phyloP scores from a whole-genome alignment of 108 stramenopile species.

The Mediolabrus comicus region DNA sequence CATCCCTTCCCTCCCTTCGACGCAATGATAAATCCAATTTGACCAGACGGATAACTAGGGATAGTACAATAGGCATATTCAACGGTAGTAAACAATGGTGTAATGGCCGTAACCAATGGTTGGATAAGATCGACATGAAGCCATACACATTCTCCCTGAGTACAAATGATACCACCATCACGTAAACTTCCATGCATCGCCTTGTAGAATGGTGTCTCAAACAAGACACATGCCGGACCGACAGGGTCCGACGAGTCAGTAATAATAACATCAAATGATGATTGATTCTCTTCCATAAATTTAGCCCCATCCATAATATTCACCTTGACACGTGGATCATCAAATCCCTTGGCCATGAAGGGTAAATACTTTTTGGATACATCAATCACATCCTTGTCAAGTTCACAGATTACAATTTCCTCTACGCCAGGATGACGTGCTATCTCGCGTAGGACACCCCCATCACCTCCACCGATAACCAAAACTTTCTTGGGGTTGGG shows the following conservation, averaged over 20 bases:
- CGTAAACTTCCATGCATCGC: conserved; percentile 86
- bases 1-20: conserved; percentile 61
- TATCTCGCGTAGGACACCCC: conserved; percentile 86
- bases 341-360: conserved; percentile 84
- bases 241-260: conserved; percentile 93
- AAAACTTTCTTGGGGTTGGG: conserved; percentile 78
- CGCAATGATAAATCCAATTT: conserved; percentile 97
- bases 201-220: conserved; percentile 93
- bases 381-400: conserved; percentile 73
- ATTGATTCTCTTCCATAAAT: conserved; percentile 81
- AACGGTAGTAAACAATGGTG: conserved; percentile 72
- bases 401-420: conserved; percentile 81
- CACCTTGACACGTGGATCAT: conserved; percentile 90
- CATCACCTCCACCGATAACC: conserved; percentile 89
- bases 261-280: conserved; percentile 87
- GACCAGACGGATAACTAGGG: conserved; percentile 97
- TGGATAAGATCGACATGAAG: conserved; percentile 90
- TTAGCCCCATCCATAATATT: conserved; percentile 86
- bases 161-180: conserved; percentile 93
- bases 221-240: conserved; percentile 94
- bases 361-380: conserved; percentile 74
- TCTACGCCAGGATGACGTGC: conserved; percentile 89
- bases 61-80: conserved; percentile 98
- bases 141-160: conserved; percentile 99
- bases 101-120: conserved; percentile 74